These are phyloP conservation scores for Venturia aucupariae DNA, from an alignment of 2,329 filamentous ascomycete genomes.

Conservation along the genomic window DNA sequence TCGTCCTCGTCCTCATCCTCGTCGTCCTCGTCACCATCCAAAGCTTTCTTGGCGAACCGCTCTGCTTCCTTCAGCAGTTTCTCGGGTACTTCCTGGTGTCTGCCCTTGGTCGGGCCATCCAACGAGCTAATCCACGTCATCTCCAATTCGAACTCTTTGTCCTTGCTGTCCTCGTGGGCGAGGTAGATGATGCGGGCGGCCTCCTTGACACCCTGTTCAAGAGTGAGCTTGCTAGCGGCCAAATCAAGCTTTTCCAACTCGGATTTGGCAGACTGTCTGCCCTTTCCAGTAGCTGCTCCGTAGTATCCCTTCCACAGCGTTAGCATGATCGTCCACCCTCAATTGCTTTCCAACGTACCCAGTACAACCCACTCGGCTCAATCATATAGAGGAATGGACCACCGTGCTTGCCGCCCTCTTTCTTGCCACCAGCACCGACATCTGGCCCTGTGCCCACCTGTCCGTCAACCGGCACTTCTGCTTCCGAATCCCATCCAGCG, in stretches of 20 bases:
- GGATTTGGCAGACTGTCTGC: conserved; percentile 90
- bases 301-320: conserved; percentile 64
- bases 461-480: conserved; percentile 76
- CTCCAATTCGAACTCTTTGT: conserved; percentile 98
- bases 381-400: conserved; percentile 98
- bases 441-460: conserved; percentile 76
- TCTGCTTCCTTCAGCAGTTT: conserved; percentile 86
- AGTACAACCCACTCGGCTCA: conserved; percentile 92
- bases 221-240: conserved; percentile 61
- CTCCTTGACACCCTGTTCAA: conserved; percentile 88
- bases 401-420: conserved; percentile 64
- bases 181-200: conserved; percentile 95
- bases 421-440: conserved; percentile 76
- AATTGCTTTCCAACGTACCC: conserved; percentile 43
- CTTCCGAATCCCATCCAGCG: conserved; percentile 85
- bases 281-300: conserved; percentile 93
- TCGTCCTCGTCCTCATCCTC: conserved; percentile 71
- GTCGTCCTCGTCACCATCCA: conserved; percentile 76
- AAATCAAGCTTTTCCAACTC: conserved; percentile 98
- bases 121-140: conserved; percentile 94
- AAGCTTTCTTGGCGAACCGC: conserved; percentile 78
- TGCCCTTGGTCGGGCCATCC: conserved; percentile 82
- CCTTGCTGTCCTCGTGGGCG: conserved; percentile 97
- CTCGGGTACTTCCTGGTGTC: conserved; percentile 88
- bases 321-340: background rate